Conservation (phyloP, 2,329 filamentous ascomycete genomes). For the Ramularia collo-cygni region DNA sequence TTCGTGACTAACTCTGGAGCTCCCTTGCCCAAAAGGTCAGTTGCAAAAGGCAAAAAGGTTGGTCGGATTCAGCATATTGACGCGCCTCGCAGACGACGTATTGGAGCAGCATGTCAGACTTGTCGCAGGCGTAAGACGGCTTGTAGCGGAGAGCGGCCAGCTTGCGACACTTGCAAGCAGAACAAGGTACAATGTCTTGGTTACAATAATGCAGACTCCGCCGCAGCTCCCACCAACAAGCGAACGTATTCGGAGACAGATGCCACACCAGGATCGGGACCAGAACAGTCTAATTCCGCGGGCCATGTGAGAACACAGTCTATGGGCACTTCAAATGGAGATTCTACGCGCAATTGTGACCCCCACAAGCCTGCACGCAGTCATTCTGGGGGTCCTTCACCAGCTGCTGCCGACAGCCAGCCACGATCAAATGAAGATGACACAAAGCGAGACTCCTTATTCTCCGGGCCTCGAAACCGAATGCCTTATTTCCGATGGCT, state of each 20-base stretch:
- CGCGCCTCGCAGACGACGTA: conserved; percentile 51
- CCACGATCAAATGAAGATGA: conserved; percentile 8
- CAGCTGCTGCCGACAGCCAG: conserved; percentile 6
- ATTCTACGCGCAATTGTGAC: background rate
- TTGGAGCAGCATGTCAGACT: conserved; percentile 60
- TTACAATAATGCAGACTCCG: conserved; percentile 36
- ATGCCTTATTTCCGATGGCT: conserved; percentile 90
- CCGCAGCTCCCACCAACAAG: conserved; percentile 10
- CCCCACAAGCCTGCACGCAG: background rate
- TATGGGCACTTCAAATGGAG: too few species aligned
- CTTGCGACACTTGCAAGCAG: conserved; percentile 41
- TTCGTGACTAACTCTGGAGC: conserved; percentile 79
- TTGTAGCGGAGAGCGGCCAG: conserved; percentile 39
- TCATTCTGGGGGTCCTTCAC: background rate
- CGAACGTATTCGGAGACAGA: conserved; percentile 13
- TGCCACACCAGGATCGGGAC: conserved; percentile 4
- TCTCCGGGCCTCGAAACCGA: conserved; percentile 45
- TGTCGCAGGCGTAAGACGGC: conserved; percentile 46
- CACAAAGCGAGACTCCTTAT: conserved; percentile 18
- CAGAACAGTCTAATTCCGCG: background rate
- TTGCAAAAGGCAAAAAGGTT: background rate
- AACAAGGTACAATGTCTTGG: conserved; percentile 44
- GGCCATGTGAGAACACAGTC: conserved; percentile 1
- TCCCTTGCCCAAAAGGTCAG: conserved; percentile 60
- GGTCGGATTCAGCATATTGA: background rate